phyloP scores from a whole-genome alignment of 2,329 filamentous ascomycete genomes.

The Claviceps maximensis region DNA sequence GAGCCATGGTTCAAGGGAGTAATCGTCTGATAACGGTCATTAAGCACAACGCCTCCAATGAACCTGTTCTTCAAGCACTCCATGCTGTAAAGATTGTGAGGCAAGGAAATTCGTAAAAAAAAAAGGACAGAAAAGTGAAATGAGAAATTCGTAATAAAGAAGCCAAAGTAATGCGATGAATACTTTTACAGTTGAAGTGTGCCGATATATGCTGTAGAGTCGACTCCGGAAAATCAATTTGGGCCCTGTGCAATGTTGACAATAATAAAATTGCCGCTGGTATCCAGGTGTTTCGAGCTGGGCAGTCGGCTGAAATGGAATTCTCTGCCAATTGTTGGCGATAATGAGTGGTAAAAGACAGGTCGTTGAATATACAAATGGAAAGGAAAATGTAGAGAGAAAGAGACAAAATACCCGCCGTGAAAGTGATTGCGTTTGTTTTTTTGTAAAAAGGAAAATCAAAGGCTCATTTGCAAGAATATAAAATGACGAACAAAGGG shows the following conservation, averaged over 20 bases:
- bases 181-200: slow-evolving; percentile 18
- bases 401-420: slow-evolving; percentile 9
- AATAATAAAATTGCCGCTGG: background rate
- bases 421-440: slow-evolving; percentile 13
- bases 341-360: background rate
- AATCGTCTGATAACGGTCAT: slow-evolving; percentile 81
- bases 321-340: background rate
- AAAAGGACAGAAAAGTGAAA: slow-evolving; percentile 6
- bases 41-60: slow-evolving; percentile 63
- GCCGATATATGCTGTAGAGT: slow-evolving; percentile 7
- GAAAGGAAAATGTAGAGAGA: slow-evolving; percentile 9
- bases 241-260: background rate
- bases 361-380: slow-evolving; percentile 22
- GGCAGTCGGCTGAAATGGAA: background rate
- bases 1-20: slow-evolving; percentile 96
- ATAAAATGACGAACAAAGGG: slow-evolving; percentile 22
- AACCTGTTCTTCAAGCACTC: slow-evolving; percentile 81
- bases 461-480: slow-evolving; percentile 29
- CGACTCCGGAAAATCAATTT: slow-evolving; percentile 1
- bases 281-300: background rate
- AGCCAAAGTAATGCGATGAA: slow-evolving; percentile 5
- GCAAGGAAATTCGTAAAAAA: slow-evolving; percentile 8
- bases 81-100: slow-evolving; percentile 32
- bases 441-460: slow-evolving; percentile 14
- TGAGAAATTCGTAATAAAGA: slow-evolving; percentile 7